Evolutionary conservation across 148 eudicot species (phyloP), one percentile per base, ranked within the genome.

Genomic region (Chenopodium quinoa): DNA sequence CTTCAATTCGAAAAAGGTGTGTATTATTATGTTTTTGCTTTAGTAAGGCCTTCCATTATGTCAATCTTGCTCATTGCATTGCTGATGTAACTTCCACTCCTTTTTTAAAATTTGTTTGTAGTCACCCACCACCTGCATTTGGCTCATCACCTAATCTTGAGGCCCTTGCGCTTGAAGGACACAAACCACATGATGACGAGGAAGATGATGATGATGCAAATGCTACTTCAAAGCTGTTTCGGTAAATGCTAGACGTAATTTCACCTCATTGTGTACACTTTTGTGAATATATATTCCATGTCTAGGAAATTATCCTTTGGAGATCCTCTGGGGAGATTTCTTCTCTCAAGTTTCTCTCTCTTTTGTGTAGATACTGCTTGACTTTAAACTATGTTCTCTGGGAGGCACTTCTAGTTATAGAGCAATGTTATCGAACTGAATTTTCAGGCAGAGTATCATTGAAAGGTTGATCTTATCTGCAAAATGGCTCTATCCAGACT

Each of bases 71-170:
- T 50, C 54, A 50, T 50, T 9, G 13, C 52, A 69, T 82, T 78
- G 78, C 73, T 85, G 71, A 81, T 72, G 80, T 56, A n/a, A 25
- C 14, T 72, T 47, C 48, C 34, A 73, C 47, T 68, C 65, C 23
- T 29, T 60, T 40, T 82, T 52, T 0, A 48, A 52, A 66, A 66
- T 75, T 64, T 85, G 67, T 80, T 78, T 90, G 90, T 84, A 90
- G 89, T 79, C 98, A 92, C 83, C 99, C 95, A 60, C 98, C 97
- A 67, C 99, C 98, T 74, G 91, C 99, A 75, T 96, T 96, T 89
- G 99, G 99, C 56, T 96, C 99, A 67, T 93, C 97, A 69, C 92
- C 97, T 60, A 93, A 93, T 84, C 99, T 96, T 58, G 98, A 92
- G 89, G 94, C 95, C 82, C 97, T 96, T 85, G 98, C 99, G n/a